Base-by-base conservation (phyloP, 2,329 filamentous ascomycete species). In the Blastomyces silverae region DNA sequence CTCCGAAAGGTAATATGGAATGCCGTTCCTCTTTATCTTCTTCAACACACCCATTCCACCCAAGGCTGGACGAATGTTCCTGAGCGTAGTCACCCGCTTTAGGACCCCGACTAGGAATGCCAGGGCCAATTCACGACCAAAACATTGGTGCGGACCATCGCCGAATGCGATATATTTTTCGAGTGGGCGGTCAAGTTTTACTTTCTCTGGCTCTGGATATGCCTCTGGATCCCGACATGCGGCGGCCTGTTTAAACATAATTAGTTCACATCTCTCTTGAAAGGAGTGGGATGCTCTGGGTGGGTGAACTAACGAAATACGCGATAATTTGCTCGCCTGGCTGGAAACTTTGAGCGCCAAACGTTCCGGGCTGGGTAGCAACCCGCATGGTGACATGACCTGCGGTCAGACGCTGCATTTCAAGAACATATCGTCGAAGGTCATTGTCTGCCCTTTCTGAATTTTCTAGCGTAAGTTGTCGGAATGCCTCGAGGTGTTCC, bases 131-230 rank as follows among this genome's bases (percentile, higher is more conserved):
- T 81, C 74, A n/a, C 75, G 73, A 50, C 75, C 78, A 2, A 81
- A 42, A 64, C 81, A 83, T 50, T 79, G 74, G 69, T 83, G 81
- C 37, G 79, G 76, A 0, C 80, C 80, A 62, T 77, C 78, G 69
- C 79, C 79, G 65, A 78, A 82, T 25, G 79, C 72, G 0, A 77
- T 74, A 28, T 82, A 77, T 1, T 73, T 69, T 3, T 72, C 72
- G 10, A 66, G 69, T 66, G 77, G 73, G 63, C 81, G 79, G 25
- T 75, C 72, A 1, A 79, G 72, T 53, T 80, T 75, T 67, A 83
- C 82, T 59, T 73, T 72, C 39, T 71, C 68, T 1, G 79, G 71
- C 37, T 79, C 69, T 25, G 73, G 64, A 3, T 80, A 69, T 28
- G 77, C 75, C 22, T 71, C 65, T 1, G 74, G 66, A 68, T 79